Percentiles rank a stretch among this genome's conserved stretches.
Conservation (phyloP, 495 filamentous ascomycete genomes). For the Penicillium coprophilum region DNA sequence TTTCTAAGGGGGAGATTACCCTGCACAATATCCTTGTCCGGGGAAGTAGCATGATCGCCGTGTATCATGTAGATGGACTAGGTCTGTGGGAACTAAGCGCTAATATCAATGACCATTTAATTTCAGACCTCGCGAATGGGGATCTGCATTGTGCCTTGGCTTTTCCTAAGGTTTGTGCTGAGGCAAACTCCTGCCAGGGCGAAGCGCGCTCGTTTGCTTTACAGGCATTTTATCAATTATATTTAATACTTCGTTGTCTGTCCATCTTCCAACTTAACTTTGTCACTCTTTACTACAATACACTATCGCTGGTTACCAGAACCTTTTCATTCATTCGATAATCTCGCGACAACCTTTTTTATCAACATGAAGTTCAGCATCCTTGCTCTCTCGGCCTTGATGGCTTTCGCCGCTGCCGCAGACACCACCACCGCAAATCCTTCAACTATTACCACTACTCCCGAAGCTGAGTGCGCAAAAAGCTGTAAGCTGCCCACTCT, state of each 20-base stretch:
- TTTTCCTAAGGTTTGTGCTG: constrained; percentile 8
- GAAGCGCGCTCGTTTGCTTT: constrained; percentile 2
- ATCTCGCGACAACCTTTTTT: constrained; percentile 11
- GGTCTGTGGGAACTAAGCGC: background rate
- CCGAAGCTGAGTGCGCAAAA: constrained; percentile 32
- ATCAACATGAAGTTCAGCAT: constrained; percentile 46
- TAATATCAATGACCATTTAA: background rate
- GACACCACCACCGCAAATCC: constrained; percentile 27
- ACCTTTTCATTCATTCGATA: constrained; percentile 1
- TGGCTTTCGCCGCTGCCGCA: constrained; percentile 36
- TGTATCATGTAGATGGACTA: background rate
- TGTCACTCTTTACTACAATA: constrained; percentile 16
- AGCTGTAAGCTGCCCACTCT: constrained; percentile 32
- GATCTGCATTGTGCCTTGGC: constrained; percentile 2
- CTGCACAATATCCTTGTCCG: constrained; percentile 4
- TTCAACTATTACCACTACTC: constrained; percentile 21
- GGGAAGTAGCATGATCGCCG: constrained; percentile 6
- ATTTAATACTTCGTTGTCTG: constrained; percentile 14
- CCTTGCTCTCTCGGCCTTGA: constrained; percentile 36
- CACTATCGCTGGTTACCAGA: constrained; percentile 12
- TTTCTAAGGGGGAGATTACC: constrained; percentile 4
- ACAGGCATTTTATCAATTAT: constrained; percentile 5
- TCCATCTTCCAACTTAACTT: constrained; percentile 10
- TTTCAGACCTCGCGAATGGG: constrained; percentile 32
- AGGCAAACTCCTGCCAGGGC: constrained; percentile 6